A percentile compares a stretch with the other conserved stretches of the same genome.
These are phyloP conservation scores for Heracleum sosnowskyi DNA, from an alignment of 129 eudicot species.

Conservation along the genomic window DNA sequence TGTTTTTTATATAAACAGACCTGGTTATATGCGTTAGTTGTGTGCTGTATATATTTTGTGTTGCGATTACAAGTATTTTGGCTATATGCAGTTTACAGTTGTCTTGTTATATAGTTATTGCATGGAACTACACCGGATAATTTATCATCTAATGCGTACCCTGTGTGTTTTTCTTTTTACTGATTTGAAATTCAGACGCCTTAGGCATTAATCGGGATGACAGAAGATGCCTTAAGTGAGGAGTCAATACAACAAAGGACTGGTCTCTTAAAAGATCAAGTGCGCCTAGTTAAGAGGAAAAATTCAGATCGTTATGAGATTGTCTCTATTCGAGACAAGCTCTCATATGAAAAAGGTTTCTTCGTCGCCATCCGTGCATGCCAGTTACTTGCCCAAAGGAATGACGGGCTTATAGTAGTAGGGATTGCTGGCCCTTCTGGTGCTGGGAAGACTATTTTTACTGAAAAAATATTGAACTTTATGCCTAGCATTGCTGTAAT, in stretches of 20 bases:
- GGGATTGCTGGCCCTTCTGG: constrained; percentile 98
- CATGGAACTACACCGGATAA: not conserved
- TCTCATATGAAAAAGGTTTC: constrained; percentile 87
- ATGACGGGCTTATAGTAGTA: constrained; percentile 63
- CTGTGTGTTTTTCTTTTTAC: not conserved
- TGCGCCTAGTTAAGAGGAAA: constrained; percentile 59
- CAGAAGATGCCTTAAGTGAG: constrained; percentile 30
- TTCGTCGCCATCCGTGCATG: constrained; percentile 82
- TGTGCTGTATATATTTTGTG: not conserved
- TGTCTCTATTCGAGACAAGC: constrained; percentile 52
- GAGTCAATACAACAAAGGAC: constrained; percentile 38
- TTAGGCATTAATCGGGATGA: constrained; percentile 30
- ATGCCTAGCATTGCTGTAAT: constrained; percentile 93
- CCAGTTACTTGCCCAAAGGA: constrained; percentile 71
- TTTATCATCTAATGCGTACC: not conserved
- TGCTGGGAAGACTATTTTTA: constrained; percentile 86
- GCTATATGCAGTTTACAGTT: not conserved
- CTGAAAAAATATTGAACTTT: constrained; percentile 71
- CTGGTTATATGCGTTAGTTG: not conserved
- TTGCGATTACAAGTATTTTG: not conserved
- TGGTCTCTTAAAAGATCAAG: constrained; percentile 85
- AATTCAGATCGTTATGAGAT: constrained; percentile 66
- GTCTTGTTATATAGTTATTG: not conserved
- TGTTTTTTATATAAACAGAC: not conserved
- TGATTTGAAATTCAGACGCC: constrained; percentile 16